These are phyloP conservation scores for Cryptosporidium xiaoi DNA, from an alignment of 169 alveolate species.

Conservation along the genomic window DNA sequence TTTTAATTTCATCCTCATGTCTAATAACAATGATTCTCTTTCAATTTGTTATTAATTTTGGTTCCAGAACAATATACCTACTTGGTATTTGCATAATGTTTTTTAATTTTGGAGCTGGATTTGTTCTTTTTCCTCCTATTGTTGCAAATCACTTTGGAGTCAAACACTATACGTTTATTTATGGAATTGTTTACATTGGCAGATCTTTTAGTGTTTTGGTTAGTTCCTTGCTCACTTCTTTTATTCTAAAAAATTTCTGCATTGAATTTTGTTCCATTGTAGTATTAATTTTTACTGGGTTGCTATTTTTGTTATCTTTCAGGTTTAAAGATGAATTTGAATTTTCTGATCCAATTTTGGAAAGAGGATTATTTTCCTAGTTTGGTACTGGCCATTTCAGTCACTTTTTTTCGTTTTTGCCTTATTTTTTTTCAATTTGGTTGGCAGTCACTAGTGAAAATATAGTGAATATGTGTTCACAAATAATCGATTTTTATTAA, in stretches of 20 bases:
- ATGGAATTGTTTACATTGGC: conserved; percentile 66
- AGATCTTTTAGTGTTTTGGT: conserved; percentile 55
- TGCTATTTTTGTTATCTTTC: conserved; percentile 13
- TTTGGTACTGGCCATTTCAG: background rate
- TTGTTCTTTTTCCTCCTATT: conserved; percentile 66
- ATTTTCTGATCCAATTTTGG: background rate
- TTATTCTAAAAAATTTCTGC: conserved; percentile 1
- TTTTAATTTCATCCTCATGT: conserved; percentile 27
- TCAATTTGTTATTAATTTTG: conserved; percentile 11
- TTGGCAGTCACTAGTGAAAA: no score
- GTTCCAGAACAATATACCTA: conserved; percentile 6
- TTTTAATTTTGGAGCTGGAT: conserved; percentile 65
- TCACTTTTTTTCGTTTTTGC: background rate
- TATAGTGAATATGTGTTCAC: no score
- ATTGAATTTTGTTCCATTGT: conserved; percentile 7
- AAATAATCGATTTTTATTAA: no score
- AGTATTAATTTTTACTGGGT: background rate
- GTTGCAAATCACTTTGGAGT: conserved; percentile 58
- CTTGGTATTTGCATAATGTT: conserved; percentile 30
- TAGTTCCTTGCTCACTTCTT: conserved; percentile 25
- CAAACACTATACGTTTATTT: conserved; percentile 34
- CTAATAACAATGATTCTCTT: conserved; percentile 15
- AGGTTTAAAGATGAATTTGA: conserved; percentile 7
- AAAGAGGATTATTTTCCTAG: conserved; percentile 6
- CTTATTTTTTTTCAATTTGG: no score